These are phyloP conservation scores for Nemania serpens DNA, from an alignment of 2,329 filamentous ascomycete genomes.

Conservation along the genomic window DNA sequence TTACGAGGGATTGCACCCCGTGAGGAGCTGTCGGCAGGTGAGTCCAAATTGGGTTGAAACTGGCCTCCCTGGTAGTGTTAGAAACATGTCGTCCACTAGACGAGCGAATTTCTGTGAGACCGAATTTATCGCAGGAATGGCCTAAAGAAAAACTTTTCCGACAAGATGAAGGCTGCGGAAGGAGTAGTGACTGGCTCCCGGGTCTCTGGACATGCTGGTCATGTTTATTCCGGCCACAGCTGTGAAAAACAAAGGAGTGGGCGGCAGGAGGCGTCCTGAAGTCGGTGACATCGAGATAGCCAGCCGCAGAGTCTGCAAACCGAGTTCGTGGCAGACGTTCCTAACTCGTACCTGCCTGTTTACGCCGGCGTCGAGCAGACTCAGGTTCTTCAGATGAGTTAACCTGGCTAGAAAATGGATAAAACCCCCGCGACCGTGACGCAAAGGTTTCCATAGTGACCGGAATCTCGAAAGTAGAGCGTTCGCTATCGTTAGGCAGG, in stretches of 20 bases:
- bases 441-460: constrained; percentile 43
- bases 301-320: constrained; percentile 23
- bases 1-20: not conserved
- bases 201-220: constrained; percentile 25
- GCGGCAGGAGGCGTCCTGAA: constrained; percentile 33
- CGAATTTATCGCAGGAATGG: constrained; percentile 27
- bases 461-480: not conserved
- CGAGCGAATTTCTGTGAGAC: constrained; percentile 20
- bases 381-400: constrained; percentile 27
- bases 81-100: constrained; percentile 4
- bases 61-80: not conserved
- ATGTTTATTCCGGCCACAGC: constrained; percentile 33
- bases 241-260: constrained; percentile 38
- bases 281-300: constrained; percentile 31
- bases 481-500: not conserved
- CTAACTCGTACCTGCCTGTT: constrained; percentile 39
- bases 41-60: not conserved
- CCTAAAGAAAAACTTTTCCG: constrained; percentile 29
- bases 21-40: not conserved
- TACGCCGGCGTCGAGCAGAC: constrained; percentile 33
- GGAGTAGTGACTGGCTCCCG: not conserved
- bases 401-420: constrained; percentile 34
- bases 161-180: constrained; percentile 8
- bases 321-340: constrained; percentile 38
- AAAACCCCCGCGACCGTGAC: constrained; percentile 42